Evolutionary conservation across 2,329 filamentous ascomycete genomes (phyloP).

Genomic region (Coniella lustricola): DNA sequence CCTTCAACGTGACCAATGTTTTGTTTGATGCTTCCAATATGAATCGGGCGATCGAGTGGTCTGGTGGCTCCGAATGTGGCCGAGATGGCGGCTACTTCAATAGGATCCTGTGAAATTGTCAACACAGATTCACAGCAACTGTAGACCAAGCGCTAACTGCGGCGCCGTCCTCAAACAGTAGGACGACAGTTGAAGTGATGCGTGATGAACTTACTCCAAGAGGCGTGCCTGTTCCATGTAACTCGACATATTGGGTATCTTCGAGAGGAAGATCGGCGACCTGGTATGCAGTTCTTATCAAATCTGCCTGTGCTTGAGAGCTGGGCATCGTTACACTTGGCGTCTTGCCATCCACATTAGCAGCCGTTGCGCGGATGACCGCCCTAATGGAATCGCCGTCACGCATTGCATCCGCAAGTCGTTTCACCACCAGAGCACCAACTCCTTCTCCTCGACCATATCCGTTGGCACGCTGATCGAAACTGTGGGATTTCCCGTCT

Average conservation of each 20-base stretch:
- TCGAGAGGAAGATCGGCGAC: neutral
- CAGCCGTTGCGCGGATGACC: conserved; percentile 24
- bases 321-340: conserved; percentile 34
- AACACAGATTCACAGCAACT: too few species aligned
- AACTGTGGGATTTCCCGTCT: conserved; percentile 17
- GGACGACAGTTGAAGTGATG: too few species aligned
- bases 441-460: conserved; percentile 25
- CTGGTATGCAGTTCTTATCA: conserved; percentile 24
- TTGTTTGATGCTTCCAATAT: conserved; percentile 1
- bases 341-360: conserved; percentile 31
- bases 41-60: too few species aligned
- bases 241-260: neutral
- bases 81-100: too few species aligned
- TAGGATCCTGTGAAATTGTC: too few species aligned
- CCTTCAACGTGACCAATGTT: conserved; percentile 42
- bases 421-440: conserved; percentile 33
- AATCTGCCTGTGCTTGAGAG: conserved; percentile 21
- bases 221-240: neutral
- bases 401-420: conserved; percentile 28
- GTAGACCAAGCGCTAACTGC: too few species aligned
- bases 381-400: conserved; percentile 30
- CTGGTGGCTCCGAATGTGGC: too few species aligned
- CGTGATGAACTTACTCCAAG: too few species aligned
- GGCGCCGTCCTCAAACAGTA: too few species aligned
- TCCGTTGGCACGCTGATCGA: conserved; percentile 26